These are phyloP conservation scores for Geum urbanum DNA, from an alignment of 306 rosid species.

Conservation along the genomic window DNA sequence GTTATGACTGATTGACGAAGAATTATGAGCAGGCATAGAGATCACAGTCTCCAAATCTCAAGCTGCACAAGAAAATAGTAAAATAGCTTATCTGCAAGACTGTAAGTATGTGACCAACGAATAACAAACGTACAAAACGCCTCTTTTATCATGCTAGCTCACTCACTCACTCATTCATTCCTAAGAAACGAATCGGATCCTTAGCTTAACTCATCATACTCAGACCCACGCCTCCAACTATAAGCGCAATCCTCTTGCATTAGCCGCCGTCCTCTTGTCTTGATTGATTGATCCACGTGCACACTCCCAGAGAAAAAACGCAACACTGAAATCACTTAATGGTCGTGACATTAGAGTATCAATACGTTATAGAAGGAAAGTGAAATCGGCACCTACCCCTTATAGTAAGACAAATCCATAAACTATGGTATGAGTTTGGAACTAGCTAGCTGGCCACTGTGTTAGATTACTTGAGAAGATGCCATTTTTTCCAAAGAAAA, in stretches of 20 bases:
- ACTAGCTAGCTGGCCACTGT: not conserved
- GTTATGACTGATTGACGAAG: too few relatives aligned
- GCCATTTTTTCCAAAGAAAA: not conserved
- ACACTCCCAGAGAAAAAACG: too few relatives aligned
- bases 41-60: not conserved
- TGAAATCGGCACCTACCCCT: too few relatives aligned
- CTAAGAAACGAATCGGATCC: not conserved
- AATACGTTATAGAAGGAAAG: not conserved
- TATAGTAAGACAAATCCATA: too few relatives aligned
- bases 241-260: slow-evolving; percentile 10
- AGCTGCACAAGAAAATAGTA: not conserved
- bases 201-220: not conserved
- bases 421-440: not conserved
- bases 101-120: not conserved
- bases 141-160: not conserved
- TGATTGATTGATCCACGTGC: slow-evolving; percentile 3
- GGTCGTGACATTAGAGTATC: not conserved
- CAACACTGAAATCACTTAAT: not conserved
- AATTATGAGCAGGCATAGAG: too few relatives aligned
- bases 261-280: slow-evolving; percentile 13
- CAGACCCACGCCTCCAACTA: slow-evolving; percentile 11
- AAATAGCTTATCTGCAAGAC: slow-evolving; percentile 9
- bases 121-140: not conserved
- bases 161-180: not conserved
- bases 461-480: not conserved